Evolutionary conservation across 2,329 filamentous ascomycete genomes (phyloP).

Genomic region (Fusarium globosum): DNA sequence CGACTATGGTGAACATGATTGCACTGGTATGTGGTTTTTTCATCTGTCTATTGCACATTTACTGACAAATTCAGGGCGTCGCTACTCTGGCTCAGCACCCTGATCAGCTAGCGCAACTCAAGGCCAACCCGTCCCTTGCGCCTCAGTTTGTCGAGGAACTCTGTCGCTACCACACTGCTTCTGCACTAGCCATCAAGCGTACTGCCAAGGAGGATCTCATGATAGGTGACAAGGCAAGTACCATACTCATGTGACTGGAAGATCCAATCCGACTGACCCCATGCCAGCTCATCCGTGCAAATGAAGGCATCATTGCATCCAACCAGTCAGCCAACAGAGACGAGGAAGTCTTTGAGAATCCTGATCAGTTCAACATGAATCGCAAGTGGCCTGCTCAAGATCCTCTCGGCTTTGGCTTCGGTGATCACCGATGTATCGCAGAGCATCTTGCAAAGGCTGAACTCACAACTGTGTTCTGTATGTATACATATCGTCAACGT

Average conservation of each 20-base stretch:
- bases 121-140: slow-evolving; percentile 52
- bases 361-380: slow-evolving; percentile 58
- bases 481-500: fast-evolving
- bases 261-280: background rate
- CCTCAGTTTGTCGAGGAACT: slow-evolving; percentile 59
- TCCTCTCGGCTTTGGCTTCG: slow-evolving; percentile 59
- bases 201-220: slow-evolving; percentile 60
- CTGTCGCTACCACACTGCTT: slow-evolving; percentile 60
- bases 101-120: slow-evolving; percentile 54
- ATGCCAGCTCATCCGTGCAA: slow-evolving; percentile 52
- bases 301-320: slow-evolving; percentile 60
- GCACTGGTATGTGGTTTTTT: slow-evolving; percentile 48
- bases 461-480: slow-evolving; percentile 19
- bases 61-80: slow-evolving; percentile 49
- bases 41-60: fast-evolving
- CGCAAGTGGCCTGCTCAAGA: slow-evolving; percentile 47
- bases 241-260: too few relatives aligned
- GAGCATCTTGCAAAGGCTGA: slow-evolving; percentile 54
- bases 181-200: slow-evolving; percentile 59
- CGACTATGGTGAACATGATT: slow-evolving; percentile 64
- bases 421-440: slow-evolving; percentile 59
- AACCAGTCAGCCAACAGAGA: slow-evolving; percentile 61
- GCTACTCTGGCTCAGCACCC: slow-evolving; percentile 58
- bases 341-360: slow-evolving; percentile 54
- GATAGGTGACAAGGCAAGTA: slow-evolving; percentile 54